A percentile compares a stretch with the other conserved stretches of the same genome.
These are phyloP conservation scores for Oligophagozyma castellii DNA, from an alignment of 1,139 yeast genomes.

Conservation along the genomic window DNA sequence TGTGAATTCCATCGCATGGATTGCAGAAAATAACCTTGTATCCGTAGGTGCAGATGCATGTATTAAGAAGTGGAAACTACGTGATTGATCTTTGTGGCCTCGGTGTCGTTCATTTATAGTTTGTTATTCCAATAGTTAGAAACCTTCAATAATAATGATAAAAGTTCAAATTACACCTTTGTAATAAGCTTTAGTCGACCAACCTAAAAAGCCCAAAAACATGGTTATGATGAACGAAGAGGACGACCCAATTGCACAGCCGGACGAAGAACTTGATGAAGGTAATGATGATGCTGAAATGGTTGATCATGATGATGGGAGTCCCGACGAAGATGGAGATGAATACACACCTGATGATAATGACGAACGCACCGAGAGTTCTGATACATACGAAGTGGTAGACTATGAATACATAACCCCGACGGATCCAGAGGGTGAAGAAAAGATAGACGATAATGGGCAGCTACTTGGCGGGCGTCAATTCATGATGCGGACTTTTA, in stretches of 20 bases:
- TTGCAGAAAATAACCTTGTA: conserved; percentile 30
- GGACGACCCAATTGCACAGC: too few species aligned
- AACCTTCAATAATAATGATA: too few species aligned
- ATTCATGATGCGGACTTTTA: conserved; percentile 72
- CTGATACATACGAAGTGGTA: conserved; percentile 37
- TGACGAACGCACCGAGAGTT: conserved; percentile 1
- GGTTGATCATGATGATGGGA: conserved; percentile 16
- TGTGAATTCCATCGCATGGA: conserved; percentile 66
- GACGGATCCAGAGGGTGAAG: conserved; percentile 68
- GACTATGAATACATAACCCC: conserved; percentile 76
- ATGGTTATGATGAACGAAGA: too few species aligned
- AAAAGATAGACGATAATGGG: conserved; percentile 59
- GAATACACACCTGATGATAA: conserved; percentile 3
- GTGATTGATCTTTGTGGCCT: too few species aligned
- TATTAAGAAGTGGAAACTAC: conserved; percentile 58
- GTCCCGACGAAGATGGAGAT: conserved; percentile 13
- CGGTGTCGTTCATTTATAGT: too few species aligned
- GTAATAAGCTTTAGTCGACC: too few species aligned
- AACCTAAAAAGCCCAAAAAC: too few species aligned
- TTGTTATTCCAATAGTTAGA: too few species aligned
- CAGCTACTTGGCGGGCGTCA: conserved; percentile 60
- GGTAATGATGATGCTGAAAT: conserved; percentile 20
- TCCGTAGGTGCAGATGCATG: conserved; percentile 77
- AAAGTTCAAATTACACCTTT: too few species aligned
- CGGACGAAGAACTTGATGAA: conserved; percentile 17